phyloP scores from a whole-genome alignment of 805 yeast genomes.

The Kuraishia capsulata region DNA sequence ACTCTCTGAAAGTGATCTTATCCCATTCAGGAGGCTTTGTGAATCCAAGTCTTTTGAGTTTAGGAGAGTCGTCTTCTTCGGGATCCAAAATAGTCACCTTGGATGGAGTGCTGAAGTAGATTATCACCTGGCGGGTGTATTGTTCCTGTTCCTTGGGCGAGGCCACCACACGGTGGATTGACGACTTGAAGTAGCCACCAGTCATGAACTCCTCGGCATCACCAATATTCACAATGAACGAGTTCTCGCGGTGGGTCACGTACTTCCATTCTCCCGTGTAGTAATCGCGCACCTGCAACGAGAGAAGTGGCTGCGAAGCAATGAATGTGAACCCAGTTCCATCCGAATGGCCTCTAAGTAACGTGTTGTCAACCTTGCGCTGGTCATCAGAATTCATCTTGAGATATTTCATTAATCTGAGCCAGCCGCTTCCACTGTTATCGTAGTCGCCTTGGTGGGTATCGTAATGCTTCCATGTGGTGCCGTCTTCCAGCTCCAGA shows the following conservation, averaged over 20 bases:
- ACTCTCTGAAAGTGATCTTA: conserved; percentile 26
- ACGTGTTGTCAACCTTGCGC: conserved; percentile 25
- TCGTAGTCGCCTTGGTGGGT: conserved; percentile 19
- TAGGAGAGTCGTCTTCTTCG: conserved; percentile 26
- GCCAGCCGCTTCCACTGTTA: conserved; percentile 30
- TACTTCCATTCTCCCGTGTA: conserved; percentile 28
- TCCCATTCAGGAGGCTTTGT: conserved; percentile 24
- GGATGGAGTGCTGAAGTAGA: conserved; percentile 33
- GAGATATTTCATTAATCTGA: conserved; percentile 27
- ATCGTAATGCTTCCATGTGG: conserved; percentile 24
- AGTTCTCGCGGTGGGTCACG: conserved; percentile 28
- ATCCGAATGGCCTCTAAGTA: conserved; percentile 41
- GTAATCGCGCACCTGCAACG: conserved; percentile 29
- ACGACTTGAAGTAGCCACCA: conserved; percentile 37
- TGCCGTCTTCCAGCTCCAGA: conserved; percentile 37
- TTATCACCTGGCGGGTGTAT: conserved; percentile 27
- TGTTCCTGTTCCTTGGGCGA: conserved; percentile 33
- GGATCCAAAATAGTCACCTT: conserved; percentile 29
- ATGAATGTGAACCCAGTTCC: conserved; percentile 30
- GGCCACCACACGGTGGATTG: conserved; percentile 37
- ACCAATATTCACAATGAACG: conserved; percentile 31
- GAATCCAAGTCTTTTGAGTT: conserved; percentile 23
- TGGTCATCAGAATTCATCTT: conserved; percentile 22
- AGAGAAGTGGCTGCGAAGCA: conserved; percentile 29
- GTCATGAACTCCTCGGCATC: conserved; percentile 31